A percentile compares a stretch with the other conserved stretches of the same genome.
Conservation (phyloP, 768 basidiomycete genomes). For the Boletus fagicola region DNA sequence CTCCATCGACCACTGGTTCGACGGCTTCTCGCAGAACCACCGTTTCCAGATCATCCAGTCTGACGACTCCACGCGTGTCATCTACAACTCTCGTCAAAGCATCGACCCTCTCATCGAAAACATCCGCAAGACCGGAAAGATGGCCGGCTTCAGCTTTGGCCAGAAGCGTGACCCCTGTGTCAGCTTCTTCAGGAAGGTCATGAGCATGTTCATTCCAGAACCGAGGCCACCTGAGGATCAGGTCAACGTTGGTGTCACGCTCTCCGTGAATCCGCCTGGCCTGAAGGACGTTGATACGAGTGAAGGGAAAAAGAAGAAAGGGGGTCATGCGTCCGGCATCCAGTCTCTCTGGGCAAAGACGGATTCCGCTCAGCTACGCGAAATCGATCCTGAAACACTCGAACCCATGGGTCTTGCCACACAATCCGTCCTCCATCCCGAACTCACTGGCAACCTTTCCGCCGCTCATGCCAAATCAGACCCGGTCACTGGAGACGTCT, state of each 20-base stretch:
- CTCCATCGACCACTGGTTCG: slow-evolving; percentile 40
- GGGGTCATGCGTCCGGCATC: slow-evolving; percentile 25
- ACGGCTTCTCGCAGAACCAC: slow-evolving; percentile 40
- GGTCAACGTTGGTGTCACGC: slow-evolving; percentile 28
- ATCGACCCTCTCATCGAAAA: slow-evolving; percentile 30
- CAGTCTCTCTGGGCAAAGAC: slow-evolving; percentile 34
- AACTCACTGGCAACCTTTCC: slow-evolving; percentile 34
- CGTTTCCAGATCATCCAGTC: slow-evolving; percentile 38
- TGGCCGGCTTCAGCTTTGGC: slow-evolving; percentile 22
- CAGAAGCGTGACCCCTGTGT: slow-evolving; percentile 35
- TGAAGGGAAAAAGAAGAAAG: slow-evolving; percentile 22
- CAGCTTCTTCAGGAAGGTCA: slow-evolving; percentile 32
- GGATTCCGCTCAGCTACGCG: slow-evolving; percentile 28
- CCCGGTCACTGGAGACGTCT: slow-evolving; percentile 34
- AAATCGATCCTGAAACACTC: slow-evolving; percentile 38
- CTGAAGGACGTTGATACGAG: slow-evolving; percentile 23
- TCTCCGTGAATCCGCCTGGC: slow-evolving; percentile 32
- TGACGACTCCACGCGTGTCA: slow-evolving; percentile 23
- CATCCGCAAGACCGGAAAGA: slow-evolving; percentile 26
- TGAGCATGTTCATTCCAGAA: slow-evolving; percentile 29
- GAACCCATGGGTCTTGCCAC: slow-evolving; percentile 33
- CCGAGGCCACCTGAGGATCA: background rate
- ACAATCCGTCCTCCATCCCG: slow-evolving; percentile 32
- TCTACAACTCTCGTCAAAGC: slow-evolving; percentile 36
- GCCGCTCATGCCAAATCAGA: slow-evolving; percentile 41